These are phyloP conservation scores for Ceriops tagal DNA, from an alignment of 345 rosid genomes.

Conservation along the genomic window DNA sequence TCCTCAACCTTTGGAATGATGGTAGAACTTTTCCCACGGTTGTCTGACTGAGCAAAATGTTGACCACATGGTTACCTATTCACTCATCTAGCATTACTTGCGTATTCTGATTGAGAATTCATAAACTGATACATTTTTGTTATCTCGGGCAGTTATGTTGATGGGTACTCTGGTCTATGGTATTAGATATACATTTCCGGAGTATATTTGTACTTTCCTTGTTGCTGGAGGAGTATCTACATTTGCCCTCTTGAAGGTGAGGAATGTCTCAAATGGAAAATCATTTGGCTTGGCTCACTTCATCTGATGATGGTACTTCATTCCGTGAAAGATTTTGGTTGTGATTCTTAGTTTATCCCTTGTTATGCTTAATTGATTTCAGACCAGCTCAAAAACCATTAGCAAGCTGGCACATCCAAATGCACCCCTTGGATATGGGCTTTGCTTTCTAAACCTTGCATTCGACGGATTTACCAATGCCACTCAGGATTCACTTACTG, in stretches of 20 bases:
- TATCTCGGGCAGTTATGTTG: slow-evolving; percentile 67
- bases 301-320: background rate
- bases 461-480: slow-evolving; percentile 99
- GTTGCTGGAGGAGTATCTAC: slow-evolving; percentile 92
- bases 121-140: slow-evolving; percentile 9
- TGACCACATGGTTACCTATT: too few relatives aligned
- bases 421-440: slow-evolving; percentile 91
- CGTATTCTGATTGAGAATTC: background rate
- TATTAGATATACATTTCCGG: slow-evolving; percentile 69
- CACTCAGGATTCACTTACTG: slow-evolving; percentile 87
- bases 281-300: background rate
- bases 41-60: background rate
- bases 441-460: slow-evolving; percentile 87
- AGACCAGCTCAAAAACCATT: slow-evolving; percentile 95
- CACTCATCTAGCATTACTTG: background rate
- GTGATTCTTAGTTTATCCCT: slow-evolving; percentile 5
- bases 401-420: slow-evolving; percentile 93
- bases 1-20: background rate
- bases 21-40: too few relatives aligned
- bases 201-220: slow-evolving; percentile 74
- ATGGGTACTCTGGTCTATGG: slow-evolving; percentile 93
- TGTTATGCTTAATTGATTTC: slow-evolving; percentile 20
- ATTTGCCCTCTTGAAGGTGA: slow-evolving; percentile 87
- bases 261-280: background rate
- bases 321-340: background rate